Evolutionary conservation across 345 rosid genomes (phyloP).

Genomic region (Bretschneidera sinensis): DNA sequence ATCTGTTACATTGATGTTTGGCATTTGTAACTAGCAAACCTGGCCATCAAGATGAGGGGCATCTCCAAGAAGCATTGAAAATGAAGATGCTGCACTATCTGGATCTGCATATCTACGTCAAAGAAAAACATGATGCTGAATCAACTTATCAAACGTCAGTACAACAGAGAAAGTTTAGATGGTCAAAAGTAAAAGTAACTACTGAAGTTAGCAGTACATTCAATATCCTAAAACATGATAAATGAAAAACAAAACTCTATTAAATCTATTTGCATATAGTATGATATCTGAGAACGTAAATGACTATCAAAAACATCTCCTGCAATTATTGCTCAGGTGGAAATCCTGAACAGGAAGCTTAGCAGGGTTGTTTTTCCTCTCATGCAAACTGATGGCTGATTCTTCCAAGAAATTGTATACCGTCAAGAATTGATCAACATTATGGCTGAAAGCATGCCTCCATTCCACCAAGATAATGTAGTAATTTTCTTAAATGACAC

Average conservation of each 20-base stretch:
- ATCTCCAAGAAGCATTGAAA: constrained; percentile 93
- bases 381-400: neutral
- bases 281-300: neutral
- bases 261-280: no score
- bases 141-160: neutral
- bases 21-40: constrained; percentile 37
- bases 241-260: no score
- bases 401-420: neutral
- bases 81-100: constrained; percentile 83
- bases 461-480: no score
- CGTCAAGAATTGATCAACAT: neutral
- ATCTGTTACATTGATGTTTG: constrained; percentile 5
- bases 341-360: neutral
- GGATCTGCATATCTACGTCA: constrained; percentile 69
- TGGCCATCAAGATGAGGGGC: constrained; percentile 93
- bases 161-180: neutral
- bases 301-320: neutral
- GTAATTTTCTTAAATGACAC: no score
- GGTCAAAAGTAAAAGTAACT: neutral
- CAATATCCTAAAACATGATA: no score
- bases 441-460: no score
- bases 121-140: constrained; percentile 3
- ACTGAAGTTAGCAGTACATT: neutral
- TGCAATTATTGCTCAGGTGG: neutral
- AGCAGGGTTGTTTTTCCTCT: neutral